These are phyloP conservation scores for Hyaloscypha hepaticicola DNA, from an alignment of 495 filamentous ascomycete species.

Conservation along the genomic window DNA sequence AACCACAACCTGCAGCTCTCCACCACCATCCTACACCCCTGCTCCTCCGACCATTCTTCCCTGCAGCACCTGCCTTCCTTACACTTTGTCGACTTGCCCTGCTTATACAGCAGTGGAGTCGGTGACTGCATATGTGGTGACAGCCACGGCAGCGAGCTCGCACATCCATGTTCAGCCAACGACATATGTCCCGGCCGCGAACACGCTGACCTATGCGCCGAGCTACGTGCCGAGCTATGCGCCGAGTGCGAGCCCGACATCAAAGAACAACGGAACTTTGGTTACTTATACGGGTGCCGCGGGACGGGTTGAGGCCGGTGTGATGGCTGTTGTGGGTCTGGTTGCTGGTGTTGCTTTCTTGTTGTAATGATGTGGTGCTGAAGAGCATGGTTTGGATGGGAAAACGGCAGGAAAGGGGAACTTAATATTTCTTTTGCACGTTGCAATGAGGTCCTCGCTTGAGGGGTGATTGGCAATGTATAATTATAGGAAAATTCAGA, in stretches of 20 bases:
- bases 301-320: neutral
- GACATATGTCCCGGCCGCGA: too few relatives aligned
- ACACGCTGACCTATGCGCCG: neutral
- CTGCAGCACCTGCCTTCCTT: conserved; percentile 12
- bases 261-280: neutral
- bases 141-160: neutral
- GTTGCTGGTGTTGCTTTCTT: neutral
- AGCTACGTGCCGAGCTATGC: too few relatives aligned
- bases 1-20: conserved; percentile 11
- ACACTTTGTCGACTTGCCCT: conserved; percentile 16
- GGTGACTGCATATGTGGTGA: neutral
- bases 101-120: neutral
- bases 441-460: neutral
- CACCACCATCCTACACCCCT: conserved; percentile 13
- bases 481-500: neutral
- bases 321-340: neutral
- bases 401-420: neutral
- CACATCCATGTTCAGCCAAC: conserved; percentile 7
- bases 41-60: conserved; percentile 5
- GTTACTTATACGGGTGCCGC: neutral
- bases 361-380: neutral
- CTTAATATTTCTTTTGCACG: neutral
- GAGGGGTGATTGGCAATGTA: neutral
- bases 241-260: neutral
- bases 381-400: neutral